Evolutionary conservation across 2,329 filamentous ascomycete genomes (phyloP).

Genomic region (Seiridium unicorne): DNA sequence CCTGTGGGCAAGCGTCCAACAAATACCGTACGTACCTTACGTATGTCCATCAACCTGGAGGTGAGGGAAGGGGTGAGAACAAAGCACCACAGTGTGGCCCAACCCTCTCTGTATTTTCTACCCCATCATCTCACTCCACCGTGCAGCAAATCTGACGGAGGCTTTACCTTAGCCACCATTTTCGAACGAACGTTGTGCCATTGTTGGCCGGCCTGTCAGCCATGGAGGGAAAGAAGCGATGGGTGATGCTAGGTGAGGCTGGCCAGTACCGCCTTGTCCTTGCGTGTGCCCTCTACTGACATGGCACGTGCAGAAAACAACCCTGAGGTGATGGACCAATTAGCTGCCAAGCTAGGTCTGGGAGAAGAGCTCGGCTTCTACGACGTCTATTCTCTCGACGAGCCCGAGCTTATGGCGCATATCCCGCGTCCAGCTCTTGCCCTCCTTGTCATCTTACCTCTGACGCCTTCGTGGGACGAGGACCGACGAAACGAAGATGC

Average conservation of each 20-base stretch:
- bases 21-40: background rate
- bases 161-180: too few species aligned
- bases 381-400: slow-evolving; percentile 80
- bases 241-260: slow-evolving; percentile 8
- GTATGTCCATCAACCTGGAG: background rate
- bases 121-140: background rate
- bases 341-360: slow-evolving; percentile 71
- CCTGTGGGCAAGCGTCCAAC: background rate
- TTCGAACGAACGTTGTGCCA: too few species aligned
- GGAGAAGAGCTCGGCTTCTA: slow-evolving; percentile 67
- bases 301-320: slow-evolving; percentile 49
- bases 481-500: slow-evolving; percentile 36
- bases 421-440: slow-evolving; percentile 75
- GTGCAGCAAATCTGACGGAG: background rate
- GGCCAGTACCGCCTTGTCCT: background rate
- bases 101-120: background rate
- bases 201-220: background rate
- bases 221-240: slow-evolving; percentile 3
- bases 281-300: background rate
- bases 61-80: background rate
- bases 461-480: slow-evolving; percentile 40
- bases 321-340: slow-evolving; percentile 73
- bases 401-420: slow-evolving; percentile 71
- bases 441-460: slow-evolving; percentile 77
- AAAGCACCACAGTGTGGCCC: background rate